Conservation (phyloP, 2,329 filamentous ascomycete genomes). For the Ophiocordyceps sinensis region DNA sequence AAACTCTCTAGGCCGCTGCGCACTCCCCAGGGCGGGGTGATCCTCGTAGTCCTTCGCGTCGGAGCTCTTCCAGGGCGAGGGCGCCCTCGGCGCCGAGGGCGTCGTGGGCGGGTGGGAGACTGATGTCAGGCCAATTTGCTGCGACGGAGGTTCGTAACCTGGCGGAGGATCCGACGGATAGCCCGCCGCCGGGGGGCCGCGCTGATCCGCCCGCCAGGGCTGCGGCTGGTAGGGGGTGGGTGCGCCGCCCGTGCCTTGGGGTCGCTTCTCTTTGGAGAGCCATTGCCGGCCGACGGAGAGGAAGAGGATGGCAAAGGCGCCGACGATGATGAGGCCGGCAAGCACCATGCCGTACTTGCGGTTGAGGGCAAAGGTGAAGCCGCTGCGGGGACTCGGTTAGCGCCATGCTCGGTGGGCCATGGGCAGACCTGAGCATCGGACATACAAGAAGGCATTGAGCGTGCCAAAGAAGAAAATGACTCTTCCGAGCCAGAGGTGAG, state of each 20-base stretch:
- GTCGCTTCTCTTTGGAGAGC: constrained; percentile 9
- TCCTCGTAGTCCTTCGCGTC: constrained; percentile 15
- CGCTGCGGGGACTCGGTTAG: constrained; percentile 19
- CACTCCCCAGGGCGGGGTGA: constrained; percentile 15
- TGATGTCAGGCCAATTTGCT: constrained; percentile 14
- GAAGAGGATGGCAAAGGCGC: constrained; percentile 25
- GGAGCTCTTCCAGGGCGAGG: constrained; percentile 12
- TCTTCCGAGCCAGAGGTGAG: constrained; percentile 45
- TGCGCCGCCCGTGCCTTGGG: constrained; percentile 3
- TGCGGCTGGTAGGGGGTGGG: constrained; percentile 13
- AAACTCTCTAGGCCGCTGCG: constrained; percentile 19
- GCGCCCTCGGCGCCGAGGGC: constrained; percentile 8
- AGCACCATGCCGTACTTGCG: constrained; percentile 31
- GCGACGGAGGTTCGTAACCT: constrained; percentile 18
- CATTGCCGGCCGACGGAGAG: constrained; percentile 16
- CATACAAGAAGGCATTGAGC: constrained; percentile 42
- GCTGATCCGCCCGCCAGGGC: constrained; percentile 12
- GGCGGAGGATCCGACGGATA: constrained; percentile 15
- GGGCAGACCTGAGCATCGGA: constrained; percentile 1
- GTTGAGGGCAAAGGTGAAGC: constrained; percentile 41
- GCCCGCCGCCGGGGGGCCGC: constrained; percentile 4
- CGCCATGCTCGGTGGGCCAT: no score
- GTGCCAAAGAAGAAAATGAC: constrained; percentile 36
- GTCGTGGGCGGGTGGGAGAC: constrained; percentile 8
- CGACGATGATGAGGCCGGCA: constrained; percentile 29